Percentiles rank a stretch among this genome's conserved stretches.
phyloP scores from a whole-genome alignment of 768 basidiomycete species.

The Rhodosporidiobolus odoratus region DNA sequence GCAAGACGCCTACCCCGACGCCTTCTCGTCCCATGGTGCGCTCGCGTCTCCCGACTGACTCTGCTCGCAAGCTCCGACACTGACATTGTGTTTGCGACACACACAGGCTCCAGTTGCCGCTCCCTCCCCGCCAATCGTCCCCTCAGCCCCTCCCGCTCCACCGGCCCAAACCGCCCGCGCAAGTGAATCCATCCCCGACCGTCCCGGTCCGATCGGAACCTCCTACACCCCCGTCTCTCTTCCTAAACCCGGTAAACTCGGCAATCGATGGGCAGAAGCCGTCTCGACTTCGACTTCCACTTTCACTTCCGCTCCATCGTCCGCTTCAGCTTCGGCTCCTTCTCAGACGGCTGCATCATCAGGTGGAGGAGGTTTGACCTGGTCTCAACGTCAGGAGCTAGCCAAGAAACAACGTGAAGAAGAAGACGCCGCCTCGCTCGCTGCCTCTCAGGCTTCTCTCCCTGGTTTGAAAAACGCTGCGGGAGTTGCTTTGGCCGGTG shows the following conservation, averaged over 20 bases:
- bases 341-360: slow-evolving; percentile 57
- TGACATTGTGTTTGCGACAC: too few species aligned
- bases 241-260: slow-evolving; percentile 76
- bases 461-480: slow-evolving; percentile 13
- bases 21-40: too few species aligned
- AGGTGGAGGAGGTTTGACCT: slow-evolving; percentile 60
- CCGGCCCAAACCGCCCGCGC: slow-evolving; percentile 48
- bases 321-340: slow-evolving; percentile 7
- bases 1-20: too few species aligned
- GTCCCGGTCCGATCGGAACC: slow-evolving; percentile 75
- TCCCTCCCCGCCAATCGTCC: slow-evolving; percentile 27
- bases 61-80: too few species aligned
- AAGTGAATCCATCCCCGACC: slow-evolving; percentile 53
- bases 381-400: slow-evolving; percentile 87
- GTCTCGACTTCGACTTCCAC: slow-evolving; percentile 17
- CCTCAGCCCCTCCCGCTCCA: slow-evolving; percentile 47
- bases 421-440: slow-evolving; percentile 55
- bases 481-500: slow-evolving; percentile 50
- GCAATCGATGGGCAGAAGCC: slow-evolving; percentile 59
- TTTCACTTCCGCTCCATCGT: neutral
- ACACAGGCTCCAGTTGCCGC: slow-evolving; percentile 51
- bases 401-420: slow-evolving; percentile 80
- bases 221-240: slow-evolving; percentile 83
- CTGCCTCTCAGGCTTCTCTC: slow-evolving; percentile 13
- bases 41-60: too few species aligned